Conservation (phyloP, 2,329 filamentous ascomycete species). For the Monosporascus sp. region DNA sequence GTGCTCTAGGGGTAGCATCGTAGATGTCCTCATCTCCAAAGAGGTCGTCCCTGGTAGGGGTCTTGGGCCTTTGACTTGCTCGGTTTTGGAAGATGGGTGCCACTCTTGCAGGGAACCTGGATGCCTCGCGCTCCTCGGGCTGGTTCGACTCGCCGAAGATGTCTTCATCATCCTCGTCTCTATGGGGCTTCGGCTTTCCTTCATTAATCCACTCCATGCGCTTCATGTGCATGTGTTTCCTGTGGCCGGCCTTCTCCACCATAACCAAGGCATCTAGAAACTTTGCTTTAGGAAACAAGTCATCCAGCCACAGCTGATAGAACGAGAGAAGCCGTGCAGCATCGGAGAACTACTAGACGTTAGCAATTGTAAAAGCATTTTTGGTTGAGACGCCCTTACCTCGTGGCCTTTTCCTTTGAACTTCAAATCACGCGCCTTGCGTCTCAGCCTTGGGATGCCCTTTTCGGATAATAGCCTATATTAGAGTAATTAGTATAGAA, state of each 20-base stretch:
- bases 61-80: conserved; percentile 24
- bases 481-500: background rate
- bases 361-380: background rate
- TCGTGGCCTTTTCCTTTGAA: conserved; percentile 95
- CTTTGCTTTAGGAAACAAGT: conserved; percentile 89
- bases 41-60: conserved; percentile 31
- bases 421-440: conserved; percentile 64
- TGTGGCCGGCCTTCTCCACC: conserved; percentile 90
- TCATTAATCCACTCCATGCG: conserved; percentile 83
- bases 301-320: conserved; percentile 96
- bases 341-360: conserved; percentile 67
- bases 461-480: conserved; percentile 71
- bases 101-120: conserved; percentile 27
- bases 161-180: conserved; percentile 28
- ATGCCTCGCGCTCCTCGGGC: conserved; percentile 20
- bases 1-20: conserved; percentile 42
- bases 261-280: conserved; percentile 86
- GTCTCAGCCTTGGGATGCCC: conserved; percentile 78
- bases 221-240: conserved; percentile 68
- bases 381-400: conserved; percentile 36
- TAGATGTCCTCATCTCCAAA: conserved; percentile 50
- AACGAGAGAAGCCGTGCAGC: conserved; percentile 76
- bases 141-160: conserved; percentile 19
- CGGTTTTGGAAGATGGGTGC: conserved; percentile 34
- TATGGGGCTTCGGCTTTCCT: conserved; percentile 47